phyloP scores from a whole-genome alignment of 371 early-diverging fungal species.

The Mortierella sp. region DNA sequence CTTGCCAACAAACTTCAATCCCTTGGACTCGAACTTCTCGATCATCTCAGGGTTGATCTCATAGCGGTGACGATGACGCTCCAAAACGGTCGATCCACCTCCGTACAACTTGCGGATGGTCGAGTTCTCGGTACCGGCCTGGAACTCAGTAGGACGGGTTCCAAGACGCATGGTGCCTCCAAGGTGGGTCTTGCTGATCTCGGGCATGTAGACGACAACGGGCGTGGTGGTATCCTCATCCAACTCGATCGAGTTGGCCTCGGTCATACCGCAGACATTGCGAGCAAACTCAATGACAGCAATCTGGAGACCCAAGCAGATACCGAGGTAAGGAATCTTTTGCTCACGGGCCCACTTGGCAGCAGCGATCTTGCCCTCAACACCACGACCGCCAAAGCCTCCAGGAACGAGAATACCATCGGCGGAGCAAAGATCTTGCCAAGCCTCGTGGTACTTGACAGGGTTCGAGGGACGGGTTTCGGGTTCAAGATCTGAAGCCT shows the following conservation, averaged over 20 bases:
- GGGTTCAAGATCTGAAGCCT: slow-evolving; percentile 91
- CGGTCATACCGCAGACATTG: slow-evolving; percentile 88
- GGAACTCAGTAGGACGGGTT: slow-evolving; percentile 87
- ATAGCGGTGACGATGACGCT: slow-evolving; percentile 99
- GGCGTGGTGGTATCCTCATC: slow-evolving; percentile 75
- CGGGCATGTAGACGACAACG: slow-evolving; percentile 97
- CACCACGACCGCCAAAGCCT: slow-evolving; percentile 98
- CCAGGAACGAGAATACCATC: slow-evolving; percentile 99
- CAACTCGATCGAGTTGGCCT: slow-evolving; percentile 92
- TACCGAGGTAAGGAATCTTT: slow-evolving; percentile 97
- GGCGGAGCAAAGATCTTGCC: slow-evolving; percentile 88
- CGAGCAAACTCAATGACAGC: slow-evolving; percentile 99
- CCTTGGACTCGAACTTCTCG: slow-evolving; percentile 80
- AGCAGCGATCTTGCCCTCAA: slow-evolving; percentile 98
- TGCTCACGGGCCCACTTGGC: slow-evolving; percentile 98
- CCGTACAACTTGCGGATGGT: slow-evolving; percentile 79
- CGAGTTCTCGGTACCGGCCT: slow-evolving; percentile 66
- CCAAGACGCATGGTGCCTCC: slow-evolving; percentile 99
- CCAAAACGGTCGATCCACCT: slow-evolving; percentile 71
- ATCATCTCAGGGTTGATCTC: slow-evolving; percentile 96
- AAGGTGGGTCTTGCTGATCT: slow-evolving; percentile 93
- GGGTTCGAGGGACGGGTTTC: slow-evolving; percentile 78
- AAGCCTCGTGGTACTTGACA: slow-evolving; percentile 93
- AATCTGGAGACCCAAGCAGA: slow-evolving; percentile 99
- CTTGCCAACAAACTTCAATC: slow-evolving; percentile 93